These are phyloP conservation scores for Annulohypoxylon nitens DNA, from an alignment of 495 filamentous ascomycete species.

Conservation along the genomic window DNA sequence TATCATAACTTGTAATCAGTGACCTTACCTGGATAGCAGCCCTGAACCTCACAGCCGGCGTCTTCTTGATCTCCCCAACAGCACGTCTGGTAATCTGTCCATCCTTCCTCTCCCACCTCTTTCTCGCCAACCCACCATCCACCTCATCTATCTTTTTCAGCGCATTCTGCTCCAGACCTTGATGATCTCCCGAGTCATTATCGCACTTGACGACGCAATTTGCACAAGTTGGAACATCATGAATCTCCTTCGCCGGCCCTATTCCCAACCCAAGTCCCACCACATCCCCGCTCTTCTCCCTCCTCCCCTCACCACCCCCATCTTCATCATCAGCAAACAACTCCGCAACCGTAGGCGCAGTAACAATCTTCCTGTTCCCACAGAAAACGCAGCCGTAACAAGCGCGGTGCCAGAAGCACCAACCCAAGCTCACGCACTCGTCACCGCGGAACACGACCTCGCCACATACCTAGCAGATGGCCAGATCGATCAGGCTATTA, in stretches of 20 bases:
- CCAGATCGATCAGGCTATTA: slow-evolving; percentile 55
- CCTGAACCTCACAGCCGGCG: slow-evolving; percentile 2
- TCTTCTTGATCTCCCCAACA: slow-evolving; percentile 34
- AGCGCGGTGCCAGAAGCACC: slow-evolving; percentile 64
- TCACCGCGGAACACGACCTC: slow-evolving; percentile 59
- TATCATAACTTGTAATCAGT: neutral
- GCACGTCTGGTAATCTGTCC: slow-evolving; percentile 28
- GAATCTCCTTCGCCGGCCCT: slow-evolving; percentile 47
- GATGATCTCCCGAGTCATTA: slow-evolving; percentile 29
- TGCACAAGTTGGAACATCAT: slow-evolving; percentile 54
- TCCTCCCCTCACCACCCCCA: neutral
- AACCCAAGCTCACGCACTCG: slow-evolving; percentile 61
- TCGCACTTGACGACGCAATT: slow-evolving; percentile 50
- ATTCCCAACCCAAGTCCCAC: slow-evolving; percentile 3
- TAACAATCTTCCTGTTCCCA: slow-evolving; percentile 45
- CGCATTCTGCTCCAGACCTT: slow-evolving; percentile 41
- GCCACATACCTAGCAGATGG: slow-evolving; percentile 65
- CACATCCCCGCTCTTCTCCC: neutral
- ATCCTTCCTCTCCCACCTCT: slow-evolving; percentile 46
- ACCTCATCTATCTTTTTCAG: slow-evolving; percentile 44
- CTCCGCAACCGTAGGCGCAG: slow-evolving; percentile 24
- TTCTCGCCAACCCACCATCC: slow-evolving; percentile 47
- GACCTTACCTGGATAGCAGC: slow-evolving; percentile 23
- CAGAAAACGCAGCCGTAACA: slow-evolving; percentile 65
- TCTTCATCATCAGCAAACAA: slow-evolving; percentile 25